Evolutionary conservation across 768 basidiomycete genomes (phyloP), one percentile per base, ranked within the genome.

Genomic region (Lactarius tabidus): DNA sequence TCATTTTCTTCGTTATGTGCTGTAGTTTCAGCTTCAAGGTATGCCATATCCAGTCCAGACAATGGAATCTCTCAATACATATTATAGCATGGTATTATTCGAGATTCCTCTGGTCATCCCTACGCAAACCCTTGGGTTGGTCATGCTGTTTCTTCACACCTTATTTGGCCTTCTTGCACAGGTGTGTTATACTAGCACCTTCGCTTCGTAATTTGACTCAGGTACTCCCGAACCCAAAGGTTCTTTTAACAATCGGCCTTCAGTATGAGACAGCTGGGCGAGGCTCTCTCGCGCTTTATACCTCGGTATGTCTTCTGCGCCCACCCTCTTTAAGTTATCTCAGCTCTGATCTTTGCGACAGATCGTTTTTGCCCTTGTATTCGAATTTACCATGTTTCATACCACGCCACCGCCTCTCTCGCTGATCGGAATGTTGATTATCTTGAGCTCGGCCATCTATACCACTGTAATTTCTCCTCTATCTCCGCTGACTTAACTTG

Each of bases 381-480:
- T 91, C 14, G 88, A 94, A 72, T 77, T 83, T 3, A 67, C 88
- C 41, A 81, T 89, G 69, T 90, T 93, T 73, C 78, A 84, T 54
- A 80, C 80, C 1, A 72, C 77, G 6, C 90, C 89, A 0, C 82
- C 88, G 1, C 66, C 78, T 2, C 76, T 89, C 35, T 89, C 87
- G 5, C 71, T 86, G 5, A 68, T 85, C 8, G 92, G 92, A 1
- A 85, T 84, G 1, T 45, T 77, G 5, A 83, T 91, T 62, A 93
- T 92, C 67, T 72, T 91, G 41, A 68, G 76, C 2, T 81, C 84
- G 9, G 89, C 89, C 0, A 67, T 86, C 26, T 90, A 84, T 72
- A 83, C 88, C 35, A 88, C 84, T 8, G 88, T 91, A 74, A 67
- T 84, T 74, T 52, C 14, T 51, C 57, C 52, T 45, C 39, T 59